Evolutionary conservation across 1,139 yeast species (phyloP), one percentile per base, ranked within the genome.

Genomic region (Candida tetrigidarum): DNA sequence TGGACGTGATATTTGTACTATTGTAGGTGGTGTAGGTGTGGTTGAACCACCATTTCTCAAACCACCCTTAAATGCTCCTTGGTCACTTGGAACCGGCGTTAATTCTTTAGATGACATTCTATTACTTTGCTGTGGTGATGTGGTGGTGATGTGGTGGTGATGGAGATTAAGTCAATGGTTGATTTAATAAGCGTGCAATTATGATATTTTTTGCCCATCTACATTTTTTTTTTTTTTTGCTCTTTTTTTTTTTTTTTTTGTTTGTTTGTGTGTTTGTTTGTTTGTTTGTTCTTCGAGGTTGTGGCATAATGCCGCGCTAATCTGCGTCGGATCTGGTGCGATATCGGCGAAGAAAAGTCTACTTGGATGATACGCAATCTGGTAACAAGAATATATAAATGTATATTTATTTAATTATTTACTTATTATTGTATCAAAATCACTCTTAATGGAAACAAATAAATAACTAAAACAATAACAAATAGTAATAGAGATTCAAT

Each of bases 1-100:
- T 1, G 92, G 93, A 47, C 91, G 71, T 3, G 91, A 77, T 1
- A 85, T 74, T 56, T 81, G 84, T 3, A 63, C 52, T 22, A 65
- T 47, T 12, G 59, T 51, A 9, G 68, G 62, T 14, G 53, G 53
- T 8, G 45, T 23, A 32, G 27, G 34, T 7, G 41, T 29, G 15
- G 7, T 30, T 22, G 28, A 16, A 8, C 18, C 27, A 7, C 41
- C 41, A 20, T 28, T 37, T 18, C 34, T 12, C 11, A 22, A 12
- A 9, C 23, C 14, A 5, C 35, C 19, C 19, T 18, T 37, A 15
- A n/a, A 6, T 7, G 23, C 26, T 26, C 26, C 26, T n/a, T 10
- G 10, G 12, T 25, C 41, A 7, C 10, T 22, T 11, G 41, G 36
- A 15, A 38, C 10, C 12, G 41, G 41, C 15, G 41, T 42, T 28